Base-by-base conservation (phyloP, 768 basidiomycete species). In the Jaapia argillacea region DNA sequence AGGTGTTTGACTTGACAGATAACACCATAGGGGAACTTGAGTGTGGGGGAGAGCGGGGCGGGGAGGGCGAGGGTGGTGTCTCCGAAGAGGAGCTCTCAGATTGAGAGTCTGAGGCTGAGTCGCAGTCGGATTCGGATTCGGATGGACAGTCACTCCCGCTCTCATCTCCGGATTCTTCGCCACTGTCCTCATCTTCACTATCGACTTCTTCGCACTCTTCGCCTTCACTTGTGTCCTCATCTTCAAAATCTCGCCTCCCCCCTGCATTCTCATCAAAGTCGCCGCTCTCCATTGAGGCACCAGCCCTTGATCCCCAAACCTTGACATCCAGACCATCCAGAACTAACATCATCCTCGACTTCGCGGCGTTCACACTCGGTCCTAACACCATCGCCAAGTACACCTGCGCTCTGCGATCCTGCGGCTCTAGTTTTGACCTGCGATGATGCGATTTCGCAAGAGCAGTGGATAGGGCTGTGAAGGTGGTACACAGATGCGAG, bases 401-500 rank as follows among this genome's bases (percentile, higher is more conserved):
- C 1, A 67, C 75, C 6, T 67, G 68, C 4, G 45, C 28, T 42
- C 42, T 16, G 43, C 28, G 44, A 10, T 38, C 46, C 14, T 40
- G 36, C 16, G 6, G 21, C 10, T 28, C 21, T 1, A 22, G 37
- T 40, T 5, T 36, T 45, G 22, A 45, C n/a, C n/a, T n/a, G n/a
- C n/a, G n/a, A n/a, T n/a, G n/a, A n/a, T n/a, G n/a, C n/a, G n/a
- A n/a, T n/a, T n/a, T 54, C 1, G 81, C 79, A 16, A 85, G 62
- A 0, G 85, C 79, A 0, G 77, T 78, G 1, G 85, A 82, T 4
- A 89, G 66, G 0, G 82, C 74, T 6, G 75, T 69, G 55, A 87
- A 88, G 0, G 86, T 86, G 0, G 84, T 84, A 42, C 72, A 67
- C 10, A 88, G 63, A 59, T 89, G 86, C 1, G 81, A 87, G 0